Evolutionary conservation across 805 yeast species (phyloP).

Genomic region (Hanseniaspora mollemarum): DNA sequence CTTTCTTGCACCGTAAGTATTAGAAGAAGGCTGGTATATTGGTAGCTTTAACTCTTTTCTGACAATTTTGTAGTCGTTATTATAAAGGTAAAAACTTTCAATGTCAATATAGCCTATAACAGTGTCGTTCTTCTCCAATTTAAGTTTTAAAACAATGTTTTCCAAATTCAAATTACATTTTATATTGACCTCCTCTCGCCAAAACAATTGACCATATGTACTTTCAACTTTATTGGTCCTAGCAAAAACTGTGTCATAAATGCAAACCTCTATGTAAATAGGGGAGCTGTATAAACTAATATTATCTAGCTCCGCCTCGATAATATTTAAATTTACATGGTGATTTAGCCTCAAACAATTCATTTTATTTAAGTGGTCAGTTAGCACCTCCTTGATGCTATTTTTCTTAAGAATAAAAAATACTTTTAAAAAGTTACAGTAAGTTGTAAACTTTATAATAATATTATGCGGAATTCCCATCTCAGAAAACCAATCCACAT

Average conservation of each 20-base stretch:
- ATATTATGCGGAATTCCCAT: not conserved
- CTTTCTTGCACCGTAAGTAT: conserved; percentile 20
- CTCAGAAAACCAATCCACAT: not conserved
- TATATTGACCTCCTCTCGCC: conserved; percentile 59
- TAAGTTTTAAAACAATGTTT: conserved; percentile 42
- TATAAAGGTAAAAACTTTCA: not conserved
- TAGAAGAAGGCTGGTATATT: conserved; percentile 3
- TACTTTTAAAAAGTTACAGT: conserved; percentile 40
- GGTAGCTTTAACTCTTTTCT: conserved; percentile 12
- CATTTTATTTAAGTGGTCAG: conserved; percentile 24
- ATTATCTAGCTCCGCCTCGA: conserved; percentile 50
- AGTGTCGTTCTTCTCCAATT: conserved; percentile 27
- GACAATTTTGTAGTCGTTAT: conserved; percentile 20
- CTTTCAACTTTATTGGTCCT: conserved; percentile 55
- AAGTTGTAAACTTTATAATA: not conserved
- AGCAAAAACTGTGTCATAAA: conserved; percentile 70
- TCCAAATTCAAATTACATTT: conserved; percentile 44
- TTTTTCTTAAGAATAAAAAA: conserved; percentile 54
- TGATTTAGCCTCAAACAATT: conserved; percentile 43
- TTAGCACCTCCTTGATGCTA: conserved; percentile 41
- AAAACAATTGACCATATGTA: conserved; percentile 45
- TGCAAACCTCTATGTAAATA: conserved; percentile 56
- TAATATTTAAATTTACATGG: conserved; percentile 42
- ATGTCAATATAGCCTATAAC: conserved; percentile 3
- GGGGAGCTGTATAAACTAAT: conserved; percentile 18